phyloP scores from a whole-genome alignment of 805 yeast species.

The Cyberlindnera japonica region DNA sequence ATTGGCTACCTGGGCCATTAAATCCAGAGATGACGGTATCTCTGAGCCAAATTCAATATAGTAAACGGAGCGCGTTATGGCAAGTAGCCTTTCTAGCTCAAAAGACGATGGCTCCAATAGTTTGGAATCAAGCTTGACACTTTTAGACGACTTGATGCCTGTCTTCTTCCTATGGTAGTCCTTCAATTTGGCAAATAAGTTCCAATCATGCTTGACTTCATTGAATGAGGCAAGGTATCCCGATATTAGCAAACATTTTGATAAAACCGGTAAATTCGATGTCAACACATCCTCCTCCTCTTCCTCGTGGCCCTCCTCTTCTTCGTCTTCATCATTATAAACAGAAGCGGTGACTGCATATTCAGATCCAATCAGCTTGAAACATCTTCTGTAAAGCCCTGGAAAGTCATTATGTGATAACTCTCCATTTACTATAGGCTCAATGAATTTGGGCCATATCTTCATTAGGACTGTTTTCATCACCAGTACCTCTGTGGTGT shows the following conservation, averaged over 20 bases:
- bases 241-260: conserved; percentile 74
- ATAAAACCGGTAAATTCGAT: conserved; percentile 51
- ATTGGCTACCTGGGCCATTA: conserved; percentile 33
- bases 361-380: conserved; percentile 31
- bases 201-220: conserved; percentile 64
- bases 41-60: conserved; percentile 36
- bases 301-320: conserved; percentile 10
- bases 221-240: conserved; percentile 80
- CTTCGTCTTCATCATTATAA: conserved; percentile 13
- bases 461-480: conserved; percentile 18
- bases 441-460: conserved; percentile 24
- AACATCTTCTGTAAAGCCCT: conserved; percentile 29
- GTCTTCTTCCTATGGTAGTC: conserved; percentile 37
- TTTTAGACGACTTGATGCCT: conserved; percentile 38
- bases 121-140: conserved; percentile 49
- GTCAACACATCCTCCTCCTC: conserved; percentile 10
- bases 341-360: conserved; percentile 28
- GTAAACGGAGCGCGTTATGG: conserved; percentile 72
- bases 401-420: conserved; percentile 19
- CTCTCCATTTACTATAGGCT: conserved; percentile 17
- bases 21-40: conserved; percentile 31
- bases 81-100: conserved; percentile 73
- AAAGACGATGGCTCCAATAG: conserved; percentile 70
- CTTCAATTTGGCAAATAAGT: conserved; percentile 62
- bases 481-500: conserved; percentile 20